These are phyloP conservation scores for Knoxia roxburghii DNA, from an alignment of 257 asterid genomes.

Conservation along the genomic window DNA sequence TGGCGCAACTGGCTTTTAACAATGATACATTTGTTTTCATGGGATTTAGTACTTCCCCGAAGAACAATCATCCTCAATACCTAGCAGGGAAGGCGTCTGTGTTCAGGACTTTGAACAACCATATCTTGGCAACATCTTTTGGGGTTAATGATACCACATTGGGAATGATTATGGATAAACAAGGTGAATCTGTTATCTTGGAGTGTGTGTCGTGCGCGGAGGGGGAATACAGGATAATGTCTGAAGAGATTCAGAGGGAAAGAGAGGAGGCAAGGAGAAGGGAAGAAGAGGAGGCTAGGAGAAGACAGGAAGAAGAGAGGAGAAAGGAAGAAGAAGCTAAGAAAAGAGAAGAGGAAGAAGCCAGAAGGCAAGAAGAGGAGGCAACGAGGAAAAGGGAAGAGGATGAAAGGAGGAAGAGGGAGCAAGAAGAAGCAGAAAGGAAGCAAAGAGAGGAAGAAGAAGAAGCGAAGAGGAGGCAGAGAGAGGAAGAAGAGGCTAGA, in stretches of 20 bases:
- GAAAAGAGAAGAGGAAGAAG: slow-evolving; percentile 13
- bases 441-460: background rate
- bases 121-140: slow-evolving; percentile 46
- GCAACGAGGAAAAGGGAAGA: slow-evolving; percentile 5
- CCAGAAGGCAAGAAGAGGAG: background rate
- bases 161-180: slow-evolving; percentile 38
- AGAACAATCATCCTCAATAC: slow-evolving; percentile 62
- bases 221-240: slow-evolving; percentile 52
- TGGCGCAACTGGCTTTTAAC: slow-evolving; percentile 85
- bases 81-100: slow-evolving; percentile 70
- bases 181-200: slow-evolving; percentile 46
- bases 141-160: slow-evolving; percentile 32
- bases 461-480: background rate
- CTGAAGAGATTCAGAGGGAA: slow-evolving; percentile 46
- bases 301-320: slow-evolving; percentile 25
- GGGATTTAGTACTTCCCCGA: slow-evolving; percentile 54
- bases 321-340: slow-evolving; percentile 26
- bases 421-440: background rate
- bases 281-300: slow-evolving; percentile 31
- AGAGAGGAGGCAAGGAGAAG: slow-evolving; percentile 28
- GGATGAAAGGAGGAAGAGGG: slow-evolving; percentile 9
- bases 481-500: slow-evolving; percentile 6
- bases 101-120: slow-evolving; percentile 40
- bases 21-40: slow-evolving; percentile 59
- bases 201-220: slow-evolving; percentile 77